Evolutionary conservation across 23 red algal species (phyloP).

Genomic region (Gracilaria domingensis): DNA sequence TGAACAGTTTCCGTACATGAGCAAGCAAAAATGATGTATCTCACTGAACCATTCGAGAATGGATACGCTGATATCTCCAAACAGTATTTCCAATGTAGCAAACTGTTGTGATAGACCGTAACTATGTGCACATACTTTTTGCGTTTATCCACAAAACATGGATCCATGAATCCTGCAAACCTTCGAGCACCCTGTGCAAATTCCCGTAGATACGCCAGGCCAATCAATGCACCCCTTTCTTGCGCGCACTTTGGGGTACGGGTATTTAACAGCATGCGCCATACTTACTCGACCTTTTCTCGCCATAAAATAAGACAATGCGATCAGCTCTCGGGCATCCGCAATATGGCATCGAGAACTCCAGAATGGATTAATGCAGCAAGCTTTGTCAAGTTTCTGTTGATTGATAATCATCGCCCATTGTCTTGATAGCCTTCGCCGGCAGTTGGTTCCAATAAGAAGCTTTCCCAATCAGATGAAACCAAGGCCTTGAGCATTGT

Average conservation of each 20-base stretch:
- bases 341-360: constrained; percentile 5
- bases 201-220: not conserved
- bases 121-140: no score
- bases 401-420: constrained; percentile 1
- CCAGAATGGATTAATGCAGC: constrained; percentile 2
- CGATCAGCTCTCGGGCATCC: not conserved
- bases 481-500: no score
- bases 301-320: not conserved
- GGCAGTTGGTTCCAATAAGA: no score
- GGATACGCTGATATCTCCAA: no score
- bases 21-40: no score
- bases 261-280: not conserved
- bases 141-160: no score
- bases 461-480: no score
- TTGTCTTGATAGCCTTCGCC: not conserved
- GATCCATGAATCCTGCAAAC: not conserved
- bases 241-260: not conserved
- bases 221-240: not conserved
- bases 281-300: not conserved
- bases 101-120: no score
- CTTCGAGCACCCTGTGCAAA: not conserved
- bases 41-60: no score
- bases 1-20: no score
- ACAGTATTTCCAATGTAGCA: no score
- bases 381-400: constrained; percentile 5